Evolutionary conservation across 129 eudicot species (phyloP).

Genomic region (Tanacetum coccineum): DNA sequence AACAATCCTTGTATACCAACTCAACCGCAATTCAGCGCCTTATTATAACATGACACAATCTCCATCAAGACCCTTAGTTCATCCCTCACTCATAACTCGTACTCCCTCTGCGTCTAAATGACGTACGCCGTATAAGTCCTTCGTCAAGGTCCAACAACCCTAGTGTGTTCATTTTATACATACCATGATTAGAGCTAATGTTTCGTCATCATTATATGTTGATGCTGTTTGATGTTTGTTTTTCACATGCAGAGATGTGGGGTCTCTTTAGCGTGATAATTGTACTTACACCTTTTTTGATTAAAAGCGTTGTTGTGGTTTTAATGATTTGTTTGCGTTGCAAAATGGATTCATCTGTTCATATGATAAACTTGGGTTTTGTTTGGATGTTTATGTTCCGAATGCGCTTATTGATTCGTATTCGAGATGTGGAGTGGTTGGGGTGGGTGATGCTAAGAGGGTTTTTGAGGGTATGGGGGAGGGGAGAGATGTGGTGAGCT

Average conservation of each 20-base stretch:
- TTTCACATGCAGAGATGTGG: conserved; percentile 48
- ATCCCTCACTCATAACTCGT: conserved; percentile 61
- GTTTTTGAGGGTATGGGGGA: conserved; percentile 56
- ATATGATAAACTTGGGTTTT: conserved; percentile 47
- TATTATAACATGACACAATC: conserved; percentile 59
- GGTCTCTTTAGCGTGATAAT: conserved; percentile 55
- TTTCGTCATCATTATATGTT: conserved; percentile 39
- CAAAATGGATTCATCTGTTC: conserved; percentile 60
- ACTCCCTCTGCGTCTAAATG: conserved; percentile 61
- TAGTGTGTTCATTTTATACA: conserved; percentile 62
- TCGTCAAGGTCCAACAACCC: conserved; percentile 51
- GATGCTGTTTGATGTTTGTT: conserved; percentile 49
- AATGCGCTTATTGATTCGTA: conserved; percentile 79
- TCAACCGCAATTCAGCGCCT: conserved; percentile 73
- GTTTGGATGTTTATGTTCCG: conserved; percentile 56
- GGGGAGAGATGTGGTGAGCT: conserved; percentile 63
- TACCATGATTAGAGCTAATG: conserved; percentile 55
- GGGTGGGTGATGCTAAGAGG: conserved; percentile 48
- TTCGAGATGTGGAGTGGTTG: conserved; percentile 58
- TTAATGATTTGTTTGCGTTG: conserved; percentile 31
- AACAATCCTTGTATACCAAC: conserved; percentile 36
- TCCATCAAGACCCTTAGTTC: conserved; percentile 59
- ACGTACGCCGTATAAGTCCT: conserved; percentile 44
- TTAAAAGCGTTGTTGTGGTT: conserved; percentile 53
- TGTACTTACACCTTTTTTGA: conserved; percentile 62